phyloP scores from a whole-genome alignment of 2,329 filamentous ascomycete species.

The Ophiocordyceps camponoti-floridani region DNA sequence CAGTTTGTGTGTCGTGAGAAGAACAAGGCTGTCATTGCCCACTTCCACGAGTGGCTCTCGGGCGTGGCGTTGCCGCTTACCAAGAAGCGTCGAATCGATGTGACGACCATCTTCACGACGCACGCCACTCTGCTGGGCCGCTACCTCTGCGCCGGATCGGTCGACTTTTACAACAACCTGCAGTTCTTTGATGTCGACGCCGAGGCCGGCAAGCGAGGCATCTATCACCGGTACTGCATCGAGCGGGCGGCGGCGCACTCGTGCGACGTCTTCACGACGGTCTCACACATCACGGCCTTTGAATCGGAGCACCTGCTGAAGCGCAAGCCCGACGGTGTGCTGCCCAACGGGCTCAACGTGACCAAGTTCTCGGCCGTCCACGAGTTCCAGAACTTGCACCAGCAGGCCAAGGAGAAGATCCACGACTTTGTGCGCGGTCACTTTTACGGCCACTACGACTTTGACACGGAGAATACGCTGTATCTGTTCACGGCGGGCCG shows the following conservation, averaged over 20 bases:
- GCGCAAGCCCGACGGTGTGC: constrained; percentile 88
- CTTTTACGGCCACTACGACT: constrained; percentile 97
- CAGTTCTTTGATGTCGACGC: constrained; percentile 93
- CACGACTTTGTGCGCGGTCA: constrained; percentile 95
- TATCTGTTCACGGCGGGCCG: constrained; percentile 96
- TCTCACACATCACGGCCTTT: constrained; percentile 96
- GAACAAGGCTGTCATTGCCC: constrained; percentile 79
- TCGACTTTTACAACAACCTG: constrained; percentile 98
- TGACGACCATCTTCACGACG: constrained; percentile 97
- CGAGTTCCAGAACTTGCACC: constrained; percentile 96
- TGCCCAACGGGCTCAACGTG: constrained; percentile 94
- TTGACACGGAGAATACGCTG: constrained; percentile 87
- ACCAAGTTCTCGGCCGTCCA: constrained; percentile 95
- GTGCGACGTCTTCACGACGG: constrained; percentile 93
- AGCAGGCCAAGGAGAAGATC: constrained; percentile 93
- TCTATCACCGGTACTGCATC: constrained; percentile 97
- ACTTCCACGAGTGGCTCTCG: constrained; percentile 97
- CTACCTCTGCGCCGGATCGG: constrained; percentile 91
- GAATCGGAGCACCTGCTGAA: constrained; percentile 96
- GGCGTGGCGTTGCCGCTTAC: constrained; percentile 82
- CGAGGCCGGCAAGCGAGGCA: constrained; percentile 92
- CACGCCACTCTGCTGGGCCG: constrained; percentile 89
- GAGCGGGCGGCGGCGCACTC: constrained; percentile 85
- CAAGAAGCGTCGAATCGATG: constrained; percentile 87
- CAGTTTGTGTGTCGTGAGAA: constrained; percentile 91